phyloP scores from a whole-genome alignment of 2,329 filamentous ascomycete species.

The Xylogone sp. region DNA sequence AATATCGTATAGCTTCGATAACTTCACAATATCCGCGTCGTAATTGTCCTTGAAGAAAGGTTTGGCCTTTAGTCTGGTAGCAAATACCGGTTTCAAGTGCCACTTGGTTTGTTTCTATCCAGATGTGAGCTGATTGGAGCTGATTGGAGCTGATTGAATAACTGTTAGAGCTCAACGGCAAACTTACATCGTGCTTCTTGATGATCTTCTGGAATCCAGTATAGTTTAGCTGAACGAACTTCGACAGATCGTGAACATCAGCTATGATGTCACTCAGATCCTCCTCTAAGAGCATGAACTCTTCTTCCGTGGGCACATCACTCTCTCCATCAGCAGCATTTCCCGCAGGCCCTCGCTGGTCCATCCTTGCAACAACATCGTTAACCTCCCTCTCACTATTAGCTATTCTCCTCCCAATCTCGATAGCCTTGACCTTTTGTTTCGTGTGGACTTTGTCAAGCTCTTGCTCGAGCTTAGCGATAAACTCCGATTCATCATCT shows the following conservation, averaged over 20 bases:
- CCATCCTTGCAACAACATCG: conserved; percentile 75
- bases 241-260: conserved; percentile 95
- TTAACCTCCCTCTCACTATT: conserved; percentile 85
- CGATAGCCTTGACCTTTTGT: conserved; percentile 94
- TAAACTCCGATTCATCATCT: conserved; percentile 86
- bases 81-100: conserved; percentile 94
- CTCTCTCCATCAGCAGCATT: conserved; percentile 27
- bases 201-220: conserved; percentile 99
- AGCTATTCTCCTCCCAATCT: conserved; percentile 88
- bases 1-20: conserved; percentile 92
- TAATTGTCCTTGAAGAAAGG: conserved; percentile 99
- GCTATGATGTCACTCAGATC: conserved; percentile 97
- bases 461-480: conserved; percentile 81
- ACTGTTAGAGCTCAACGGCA: background rate
- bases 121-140: conserved; percentile 9
- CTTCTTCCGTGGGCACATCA: conserved; percentile 74
- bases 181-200: conserved; percentile 93
- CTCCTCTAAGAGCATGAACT: conserved; percentile 90
- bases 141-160: conserved; percentile 1
- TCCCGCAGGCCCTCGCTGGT: conserved; percentile 51
- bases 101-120: conserved; percentile 85
- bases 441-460: conserved; percentile 97
- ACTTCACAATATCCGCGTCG: conserved; percentile 88
- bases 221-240: conserved; percentile 98
- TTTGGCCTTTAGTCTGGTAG: conserved; percentile 87